Base-by-base conservation (phyloP, 2,329 filamentous ascomycete genomes). In the Dissoconium aciculare region DNA sequence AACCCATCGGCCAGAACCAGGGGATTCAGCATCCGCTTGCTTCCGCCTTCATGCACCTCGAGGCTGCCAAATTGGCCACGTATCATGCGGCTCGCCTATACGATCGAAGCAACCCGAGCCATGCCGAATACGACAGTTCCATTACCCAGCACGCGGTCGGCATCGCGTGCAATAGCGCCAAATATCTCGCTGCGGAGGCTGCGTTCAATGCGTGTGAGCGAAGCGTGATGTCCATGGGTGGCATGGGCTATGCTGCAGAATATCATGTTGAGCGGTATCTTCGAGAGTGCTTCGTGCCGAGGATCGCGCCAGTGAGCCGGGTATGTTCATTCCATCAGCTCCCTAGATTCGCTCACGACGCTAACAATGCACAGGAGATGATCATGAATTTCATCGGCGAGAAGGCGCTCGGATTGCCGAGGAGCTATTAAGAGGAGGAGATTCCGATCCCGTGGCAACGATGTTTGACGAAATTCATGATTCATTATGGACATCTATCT, bases 361-460 rank as follows among this genome's bases (percentile, higher is more conserved):
- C 28, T 31, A 25, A 39, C 25, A 26, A 3, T 19, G 4, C 35
- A 32, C 33, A 72, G 39, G 78, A 82, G 57, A 82, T 82, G 78
- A 78, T 82, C 31, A 57, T 79, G 59, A 82, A 81, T 41, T 81
- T 73, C 49, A 66, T 82, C 9, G 64, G 67, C 3, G 76, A 81
- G 50, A 78, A 70, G 55, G 75, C 70, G 0, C 52, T 82, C n/a
- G 56, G 63, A 3, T 44, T 82, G 15, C 78, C 77, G 1, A 60
- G 71, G 35, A 81, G 74, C 45, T 83, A 81, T 41, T 80, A 31
- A 46, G n/a, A n/a, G n/a, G n/a, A n/a, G n/a, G n/a, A n/a, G n/a
- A n/a, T n/a, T n/a, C n/a, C n/a, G n/a, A n/a, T n/a, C n/a, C n/a
- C n/a, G n/a, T n/a, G n/a, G n/a, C n/a, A n/a, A n/a, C n/a, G n/a